Percentiles rank a stretch among this genome's conserved stretches.
phyloP scores from a whole-genome alignment of 306 rosid species.

The Quercus wislizeni region DNA sequence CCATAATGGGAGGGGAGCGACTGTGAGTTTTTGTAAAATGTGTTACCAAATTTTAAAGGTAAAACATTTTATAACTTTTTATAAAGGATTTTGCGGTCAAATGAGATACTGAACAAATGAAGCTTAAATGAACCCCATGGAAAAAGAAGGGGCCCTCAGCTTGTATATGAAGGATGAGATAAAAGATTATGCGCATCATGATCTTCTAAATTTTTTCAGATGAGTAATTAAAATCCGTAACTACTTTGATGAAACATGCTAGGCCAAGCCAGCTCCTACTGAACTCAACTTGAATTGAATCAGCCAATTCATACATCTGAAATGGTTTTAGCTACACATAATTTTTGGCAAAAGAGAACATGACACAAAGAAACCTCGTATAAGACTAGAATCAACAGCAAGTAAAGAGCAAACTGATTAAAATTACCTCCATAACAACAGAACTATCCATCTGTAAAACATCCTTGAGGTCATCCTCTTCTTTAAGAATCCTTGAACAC shows the following conservation, averaged over 20 bases:
- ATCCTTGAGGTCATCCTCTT: slow-evolving; percentile 62
- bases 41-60: no score
- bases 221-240: neutral
- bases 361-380: neutral
- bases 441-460: slow-evolving; percentile 46
- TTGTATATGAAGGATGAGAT: neutral
- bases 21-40: no score
- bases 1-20: no score
- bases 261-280: neutral
- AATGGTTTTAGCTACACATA: neutral
- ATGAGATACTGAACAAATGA: no score
- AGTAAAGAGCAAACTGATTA: slow-evolving; percentile 15
- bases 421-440: slow-evolving; percentile 68
- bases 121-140: no score
- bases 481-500: slow-evolving; percentile 64
- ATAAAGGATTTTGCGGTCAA: no score
- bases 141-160: neutral
- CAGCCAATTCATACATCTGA: neutral
- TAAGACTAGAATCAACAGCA: neutral
- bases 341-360: neutral
- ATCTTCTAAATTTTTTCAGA: neutral
- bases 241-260: neutral
- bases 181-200: neutral
- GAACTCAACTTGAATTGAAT: neutral
- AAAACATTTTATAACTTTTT: no score